Evolutionary conservation across 163 green algal genomes (phyloP).

Genomic region (Chlorella variabilis): DNA sequence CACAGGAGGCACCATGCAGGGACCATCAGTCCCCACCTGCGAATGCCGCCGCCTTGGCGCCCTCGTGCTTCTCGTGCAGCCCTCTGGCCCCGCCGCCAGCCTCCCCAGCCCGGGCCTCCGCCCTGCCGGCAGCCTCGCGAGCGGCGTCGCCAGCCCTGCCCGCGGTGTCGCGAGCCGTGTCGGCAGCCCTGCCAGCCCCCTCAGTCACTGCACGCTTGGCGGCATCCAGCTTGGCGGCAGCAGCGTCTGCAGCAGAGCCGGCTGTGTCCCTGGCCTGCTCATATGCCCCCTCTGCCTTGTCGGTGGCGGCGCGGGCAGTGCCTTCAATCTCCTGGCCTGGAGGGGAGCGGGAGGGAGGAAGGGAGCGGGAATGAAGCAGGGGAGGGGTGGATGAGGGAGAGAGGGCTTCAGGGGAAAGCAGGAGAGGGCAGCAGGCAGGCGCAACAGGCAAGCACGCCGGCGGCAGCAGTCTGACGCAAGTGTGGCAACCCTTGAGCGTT

Average conservation of each 20-base stretch:
- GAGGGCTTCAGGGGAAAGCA: background rate
- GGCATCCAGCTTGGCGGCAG: background rate
- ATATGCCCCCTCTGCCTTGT: background rate
- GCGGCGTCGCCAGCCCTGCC: background rate
- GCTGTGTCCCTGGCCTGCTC: background rate
- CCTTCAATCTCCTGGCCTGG: constrained; percentile 21
- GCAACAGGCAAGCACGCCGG: too few species aligned
- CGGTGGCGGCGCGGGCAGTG: constrained; percentile 5
- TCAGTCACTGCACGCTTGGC: background rate
- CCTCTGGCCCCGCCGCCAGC: background rate
- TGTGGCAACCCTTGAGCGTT: too few species aligned
- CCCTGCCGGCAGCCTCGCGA: too few species aligned
- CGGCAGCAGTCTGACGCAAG: too few species aligned
- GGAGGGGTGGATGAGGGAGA: background rate
- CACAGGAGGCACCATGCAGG: too few species aligned
- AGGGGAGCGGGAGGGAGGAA: background rate
- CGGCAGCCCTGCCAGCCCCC: background rate
- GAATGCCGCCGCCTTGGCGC: background rate
- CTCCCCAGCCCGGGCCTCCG: background rate
- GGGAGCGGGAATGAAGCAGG: too few species aligned
- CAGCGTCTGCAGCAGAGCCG: background rate
- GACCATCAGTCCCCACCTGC: too few species aligned
- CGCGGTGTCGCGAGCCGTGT: background rate
- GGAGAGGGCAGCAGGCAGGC: too few species aligned
- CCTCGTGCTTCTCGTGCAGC: background rate